phyloP scores from a whole-genome alignment of 495 filamentous ascomycete species.

The Trichoderma virens region DNA sequence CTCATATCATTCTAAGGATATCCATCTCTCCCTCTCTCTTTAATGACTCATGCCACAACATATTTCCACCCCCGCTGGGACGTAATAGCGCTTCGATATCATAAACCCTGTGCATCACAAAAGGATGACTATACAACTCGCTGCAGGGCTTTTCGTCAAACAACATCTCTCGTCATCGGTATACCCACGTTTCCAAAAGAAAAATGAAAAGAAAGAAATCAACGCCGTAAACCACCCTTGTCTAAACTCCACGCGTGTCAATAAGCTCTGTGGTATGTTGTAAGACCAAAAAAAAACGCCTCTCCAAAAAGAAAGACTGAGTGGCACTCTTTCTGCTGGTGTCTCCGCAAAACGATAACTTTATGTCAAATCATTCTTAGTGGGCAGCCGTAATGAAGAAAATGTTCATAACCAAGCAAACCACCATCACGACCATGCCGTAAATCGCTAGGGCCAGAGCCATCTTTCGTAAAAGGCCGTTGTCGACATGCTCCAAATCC shows the following conservation, averaged over 20 bases:
- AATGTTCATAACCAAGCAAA: slow-evolving; percentile 75
- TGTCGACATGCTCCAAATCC: slow-evolving; percentile 42
- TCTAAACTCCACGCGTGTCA: slow-evolving; percentile 9
- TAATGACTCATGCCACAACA: neutral
- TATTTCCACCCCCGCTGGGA: neutral
- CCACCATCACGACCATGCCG: slow-evolving; percentile 79
- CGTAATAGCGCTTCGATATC: neutral
- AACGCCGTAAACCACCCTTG: neutral
- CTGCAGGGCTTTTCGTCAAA: neutral
- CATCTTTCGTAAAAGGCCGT: slow-evolving; percentile 57
- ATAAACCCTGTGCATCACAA: neutral
- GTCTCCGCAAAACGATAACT: neutral
- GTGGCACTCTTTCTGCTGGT: neutral
- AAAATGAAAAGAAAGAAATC: neutral
- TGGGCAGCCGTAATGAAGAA: slow-evolving; percentile 17
- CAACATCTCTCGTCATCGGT: neutral
- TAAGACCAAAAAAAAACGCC: neutral
- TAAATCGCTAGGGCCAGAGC: slow-evolving; percentile 74
- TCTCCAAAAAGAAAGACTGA: neutral
- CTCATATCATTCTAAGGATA: neutral
- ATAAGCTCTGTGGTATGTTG: neutral
- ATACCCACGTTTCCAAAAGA: neutral
- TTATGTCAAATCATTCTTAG: neutral
- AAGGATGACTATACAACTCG: neutral
- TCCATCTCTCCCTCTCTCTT: neutral